phyloP scores from a whole-genome alignment of 768 basidiomycete species.

The Cubamyces sp. region DNA sequence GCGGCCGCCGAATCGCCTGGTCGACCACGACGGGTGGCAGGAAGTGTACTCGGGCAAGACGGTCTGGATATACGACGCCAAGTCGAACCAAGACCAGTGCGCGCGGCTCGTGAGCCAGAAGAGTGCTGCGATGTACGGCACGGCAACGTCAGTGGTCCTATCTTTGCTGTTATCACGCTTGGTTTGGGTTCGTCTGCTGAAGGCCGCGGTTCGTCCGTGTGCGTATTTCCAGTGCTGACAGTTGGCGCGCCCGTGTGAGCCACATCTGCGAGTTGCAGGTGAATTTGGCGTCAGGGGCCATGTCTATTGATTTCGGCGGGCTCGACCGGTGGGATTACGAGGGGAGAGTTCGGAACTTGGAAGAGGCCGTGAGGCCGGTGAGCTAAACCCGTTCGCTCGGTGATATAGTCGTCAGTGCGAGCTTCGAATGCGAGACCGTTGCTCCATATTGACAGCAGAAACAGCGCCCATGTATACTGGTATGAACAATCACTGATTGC shows the following conservation, averaged over 20 bases:
- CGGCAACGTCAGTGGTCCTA: conserved; percentile 65
- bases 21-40: conserved; percentile 68
- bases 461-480: conserved; percentile 17
- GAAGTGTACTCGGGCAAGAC: conserved; percentile 71
- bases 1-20: conserved; percentile 57
- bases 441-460: conserved; percentile 8
- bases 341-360: conserved; percentile 66
- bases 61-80: conserved; percentile 76
- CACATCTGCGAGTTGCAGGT: conserved; percentile 78
- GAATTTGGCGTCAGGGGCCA: conserved; percentile 57
- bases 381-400: conserved; percentile 5
- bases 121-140: conserved; percentile 68
- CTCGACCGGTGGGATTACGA: conserved; percentile 71
- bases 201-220: not conserved
- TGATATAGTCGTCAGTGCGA: not conserved
- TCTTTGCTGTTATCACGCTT: conserved; percentile 2
- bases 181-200: not conserved
- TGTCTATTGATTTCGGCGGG: conserved; percentile 79
- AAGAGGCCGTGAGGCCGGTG: conserved; percentile 47
- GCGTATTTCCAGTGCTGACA: conserved; percentile 67
- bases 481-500: conserved; percentile 20
- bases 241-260: conserved; percentile 74
- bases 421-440: not conserved
- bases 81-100: conserved; percentile 68
- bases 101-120: conserved; percentile 65